Conservation (phyloP, 257 asterid species). For the Craterostigma plantagineum region DNA sequence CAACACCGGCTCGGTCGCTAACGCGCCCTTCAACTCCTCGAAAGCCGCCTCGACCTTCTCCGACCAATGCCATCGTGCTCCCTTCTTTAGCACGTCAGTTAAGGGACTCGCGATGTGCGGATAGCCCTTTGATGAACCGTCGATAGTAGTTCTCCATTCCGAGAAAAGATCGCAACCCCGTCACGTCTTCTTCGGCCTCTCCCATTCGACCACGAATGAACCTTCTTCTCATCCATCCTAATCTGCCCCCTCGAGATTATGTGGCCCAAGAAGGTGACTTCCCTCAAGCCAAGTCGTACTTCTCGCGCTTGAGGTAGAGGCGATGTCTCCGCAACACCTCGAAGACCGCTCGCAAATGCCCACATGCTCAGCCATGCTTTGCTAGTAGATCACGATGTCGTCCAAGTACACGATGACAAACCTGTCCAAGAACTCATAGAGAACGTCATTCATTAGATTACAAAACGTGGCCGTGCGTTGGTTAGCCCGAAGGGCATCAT, state of each 20-base stretch:
- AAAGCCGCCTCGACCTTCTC: neutral
- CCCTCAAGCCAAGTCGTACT: neutral
- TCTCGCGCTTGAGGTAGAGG: neutral
- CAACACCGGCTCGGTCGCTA: neutral
- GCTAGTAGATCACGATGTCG: neutral
- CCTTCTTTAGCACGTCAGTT: neutral
- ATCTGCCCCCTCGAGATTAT: neutral
- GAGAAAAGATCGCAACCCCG: neutral
- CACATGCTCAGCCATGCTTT: neutral
- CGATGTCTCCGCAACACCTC: neutral
- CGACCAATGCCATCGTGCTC: neutral
- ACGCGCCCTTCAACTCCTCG: neutral
- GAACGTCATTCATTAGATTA: neutral
- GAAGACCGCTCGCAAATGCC: neutral
- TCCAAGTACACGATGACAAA: neutral
- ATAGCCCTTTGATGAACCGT: neutral
- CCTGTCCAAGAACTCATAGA: neutral
- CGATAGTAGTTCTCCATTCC: neutral
- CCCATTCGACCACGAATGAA: neutral
- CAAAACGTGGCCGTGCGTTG: neutral
- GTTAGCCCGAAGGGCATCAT: neutral
- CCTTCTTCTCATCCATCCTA: neutral
- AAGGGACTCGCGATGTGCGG: neutral
- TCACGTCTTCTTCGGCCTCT: neutral
- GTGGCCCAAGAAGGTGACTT: neutral